Evolutionary conservation across 371 early-diverging fungal genomes (phyloP).

Genomic region (Vittaforma corneae): DNA sequence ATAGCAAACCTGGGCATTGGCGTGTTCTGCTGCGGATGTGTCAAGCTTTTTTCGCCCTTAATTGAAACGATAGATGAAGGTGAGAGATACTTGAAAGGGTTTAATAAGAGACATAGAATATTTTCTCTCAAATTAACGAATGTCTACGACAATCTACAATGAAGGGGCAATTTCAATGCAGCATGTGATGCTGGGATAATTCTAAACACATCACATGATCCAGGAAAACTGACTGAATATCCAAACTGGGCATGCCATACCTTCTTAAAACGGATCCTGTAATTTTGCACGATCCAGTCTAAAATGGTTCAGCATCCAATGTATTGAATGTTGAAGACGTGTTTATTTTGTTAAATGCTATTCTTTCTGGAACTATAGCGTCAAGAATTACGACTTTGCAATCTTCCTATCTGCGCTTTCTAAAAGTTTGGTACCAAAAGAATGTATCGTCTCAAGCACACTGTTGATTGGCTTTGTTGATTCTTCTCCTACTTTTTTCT

Average conservation of each 20-base stretch:
- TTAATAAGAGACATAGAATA: conserved; percentile 7
- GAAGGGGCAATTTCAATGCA: neutral
- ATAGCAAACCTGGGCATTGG: conserved; percentile 23
- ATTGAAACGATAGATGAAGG: conserved; percentile 19
- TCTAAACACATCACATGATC: neutral
- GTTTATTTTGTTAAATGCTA: neutral
- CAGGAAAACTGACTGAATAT: neutral
- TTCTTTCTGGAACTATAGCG: neutral
- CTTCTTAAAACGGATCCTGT: neutral
- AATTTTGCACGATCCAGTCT: neutral
- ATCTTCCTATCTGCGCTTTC: conserved; percentile 9
- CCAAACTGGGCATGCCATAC: neutral
- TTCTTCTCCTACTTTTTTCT: conserved; percentile 35
- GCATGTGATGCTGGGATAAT: neutral
- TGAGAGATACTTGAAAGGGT: conserved; percentile 19
- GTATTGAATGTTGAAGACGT: neutral
- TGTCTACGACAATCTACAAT: neutral
- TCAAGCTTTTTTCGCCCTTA: neutral
- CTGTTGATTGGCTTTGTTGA: conserved; percentile 3
- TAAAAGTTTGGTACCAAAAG: conserved; percentile 1
- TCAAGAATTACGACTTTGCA: neutral
- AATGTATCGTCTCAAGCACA: conserved; percentile 9
- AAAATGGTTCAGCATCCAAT: neutral
- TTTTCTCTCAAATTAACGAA: conserved; percentile 1
- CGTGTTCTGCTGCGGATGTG: conserved; percentile 33